Percentiles rank a stretch among this genome's conserved stretches.
These are phyloP conservation scores for Acanthamoeba culbertsoni DNA, from an alignment of 208 protist genomes.

Conservation along the genomic window DNA sequence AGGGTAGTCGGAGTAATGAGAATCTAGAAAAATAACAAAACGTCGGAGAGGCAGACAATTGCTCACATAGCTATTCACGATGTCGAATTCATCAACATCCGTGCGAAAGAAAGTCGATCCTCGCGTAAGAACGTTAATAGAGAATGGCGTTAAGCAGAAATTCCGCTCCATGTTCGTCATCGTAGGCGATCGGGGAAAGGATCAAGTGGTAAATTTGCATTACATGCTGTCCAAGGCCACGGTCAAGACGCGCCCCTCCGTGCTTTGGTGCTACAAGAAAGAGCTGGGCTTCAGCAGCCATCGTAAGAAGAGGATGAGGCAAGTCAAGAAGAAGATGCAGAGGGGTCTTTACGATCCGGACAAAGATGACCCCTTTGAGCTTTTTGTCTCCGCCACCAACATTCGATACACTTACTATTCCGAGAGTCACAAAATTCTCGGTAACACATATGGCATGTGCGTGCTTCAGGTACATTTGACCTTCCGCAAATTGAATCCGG, in stretches of 20 bases:
- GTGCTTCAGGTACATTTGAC: slow-evolving; percentile 86
- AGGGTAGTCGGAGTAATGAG: too few relatives aligned
- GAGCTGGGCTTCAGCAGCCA: slow-evolving; percentile 96
- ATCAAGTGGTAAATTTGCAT: slow-evolving; percentile 98
- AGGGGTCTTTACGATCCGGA: slow-evolving; percentile 91
- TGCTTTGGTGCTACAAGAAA: slow-evolving; percentile 99
- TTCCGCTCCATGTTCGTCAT: slow-evolving; percentile 97
- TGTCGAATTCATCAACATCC: background rate
- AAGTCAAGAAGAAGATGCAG: slow-evolving; percentile 94
- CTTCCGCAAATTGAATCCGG: background rate
- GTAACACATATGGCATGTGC: slow-evolving; percentile 99
- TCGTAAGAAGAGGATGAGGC: slow-evolving; percentile 92
- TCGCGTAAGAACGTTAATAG: slow-evolving; percentile 94
- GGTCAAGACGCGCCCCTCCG: slow-evolving; percentile 93
- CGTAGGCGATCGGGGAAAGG: slow-evolving; percentile 96
- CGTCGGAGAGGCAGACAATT: too few relatives aligned
- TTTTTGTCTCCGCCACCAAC: slow-evolving; percentile 96
- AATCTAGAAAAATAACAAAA: too few relatives aligned
- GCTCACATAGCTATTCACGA: background rate
- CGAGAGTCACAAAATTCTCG: slow-evolving; percentile 98
- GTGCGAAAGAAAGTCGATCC: slow-evolving; percentile 92
- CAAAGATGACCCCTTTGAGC: slow-evolving; percentile 97
- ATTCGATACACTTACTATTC: slow-evolving; percentile 99
- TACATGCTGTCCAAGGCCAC: slow-evolving; percentile 97
- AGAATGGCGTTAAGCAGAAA: slow-evolving; percentile 94